phyloP scores from a whole-genome alignment of 768 basidiomycete species.

The Naganishia randhawae region DNA sequence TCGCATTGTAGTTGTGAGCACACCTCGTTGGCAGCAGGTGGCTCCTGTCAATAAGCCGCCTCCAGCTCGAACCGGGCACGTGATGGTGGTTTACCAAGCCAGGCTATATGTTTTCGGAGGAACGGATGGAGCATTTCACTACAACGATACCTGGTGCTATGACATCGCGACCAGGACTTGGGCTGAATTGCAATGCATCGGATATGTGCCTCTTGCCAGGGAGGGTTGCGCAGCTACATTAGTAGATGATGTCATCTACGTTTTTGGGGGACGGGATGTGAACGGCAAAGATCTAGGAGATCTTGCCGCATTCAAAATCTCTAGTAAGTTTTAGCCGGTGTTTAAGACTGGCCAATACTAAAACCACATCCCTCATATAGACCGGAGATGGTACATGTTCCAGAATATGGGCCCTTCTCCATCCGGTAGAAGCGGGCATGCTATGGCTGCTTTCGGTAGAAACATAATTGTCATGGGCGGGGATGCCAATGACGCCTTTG shows the following conservation, averaged over 20 bases:
- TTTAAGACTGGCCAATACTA: conserved; percentile 3
- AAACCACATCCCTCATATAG: conserved; percentile 53
- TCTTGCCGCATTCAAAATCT: conserved; percentile 92
- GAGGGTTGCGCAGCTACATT: conserved; percentile 96
- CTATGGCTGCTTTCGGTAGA: conserved; percentile 81
- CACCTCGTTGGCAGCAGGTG: conserved; percentile 72
- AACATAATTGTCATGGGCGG: conserved; percentile 92
- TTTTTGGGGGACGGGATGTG: conserved; percentile 94
- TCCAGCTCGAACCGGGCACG: conserved; percentile 85
- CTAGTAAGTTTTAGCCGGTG: conserved; percentile 63
- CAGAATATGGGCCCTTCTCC: conserved; percentile 99
- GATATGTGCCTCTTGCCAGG: conserved; percentile 88
- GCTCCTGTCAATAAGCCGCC: conserved; percentile 58
- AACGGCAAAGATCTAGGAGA: conserved; percentile 95
- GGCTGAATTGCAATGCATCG: conserved; percentile 91
- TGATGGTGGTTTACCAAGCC: conserved; percentile 75
- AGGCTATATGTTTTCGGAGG: conserved; percentile 92
- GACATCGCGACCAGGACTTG: conserved; percentile 74
- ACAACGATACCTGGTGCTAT: conserved; percentile 97
- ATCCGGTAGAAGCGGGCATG: conserved; percentile 86
- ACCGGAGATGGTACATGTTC: conserved; percentile 99
- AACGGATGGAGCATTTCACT: conserved; percentile 97
- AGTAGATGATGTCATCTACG: conserved; percentile 94
- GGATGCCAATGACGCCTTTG: conserved; percentile 69
- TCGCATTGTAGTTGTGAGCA: conserved; percentile 66